phyloP scores from a whole-genome alignment of 345 rosid species.

The Populus davidiana region DNA sequence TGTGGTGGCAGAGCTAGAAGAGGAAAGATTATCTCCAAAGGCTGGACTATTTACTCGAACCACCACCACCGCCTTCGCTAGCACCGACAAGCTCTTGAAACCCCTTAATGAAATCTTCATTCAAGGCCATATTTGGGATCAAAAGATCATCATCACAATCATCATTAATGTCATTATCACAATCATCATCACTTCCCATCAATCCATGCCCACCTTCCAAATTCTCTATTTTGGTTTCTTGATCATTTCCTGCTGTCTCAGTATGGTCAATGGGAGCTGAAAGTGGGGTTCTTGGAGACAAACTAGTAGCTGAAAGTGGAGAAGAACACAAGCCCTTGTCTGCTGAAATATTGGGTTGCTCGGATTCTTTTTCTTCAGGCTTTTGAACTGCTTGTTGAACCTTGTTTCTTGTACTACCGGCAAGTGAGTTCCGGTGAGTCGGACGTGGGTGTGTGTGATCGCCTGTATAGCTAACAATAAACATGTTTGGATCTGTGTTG shows the following conservation, averaged over 20 bases:
- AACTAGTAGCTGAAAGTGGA: conserved; percentile 26
- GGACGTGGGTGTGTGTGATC: conserved; percentile 91
- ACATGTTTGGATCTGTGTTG: conserved; percentile 54
- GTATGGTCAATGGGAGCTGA: conserved; percentile 33
- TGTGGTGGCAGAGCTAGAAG: conserved; percentile 27
- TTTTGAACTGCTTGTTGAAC: conserved; percentile 28
- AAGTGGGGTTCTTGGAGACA: conserved; percentile 56
- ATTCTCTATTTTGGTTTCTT: neutral
- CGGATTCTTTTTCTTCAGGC: conserved; percentile 14
- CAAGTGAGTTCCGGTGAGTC: conserved; percentile 85
- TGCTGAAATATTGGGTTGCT: neutral
- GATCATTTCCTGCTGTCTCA: neutral
- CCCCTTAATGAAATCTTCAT: conserved; percentile 46
- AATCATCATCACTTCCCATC: conserved; percentile 15
- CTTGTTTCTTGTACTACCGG: conserved; percentile 77
- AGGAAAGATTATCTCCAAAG: conserved; percentile 31
- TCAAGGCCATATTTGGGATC: conserved; percentile 53
- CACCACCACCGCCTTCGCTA: neutral
- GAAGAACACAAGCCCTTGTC: conserved; percentile 15
- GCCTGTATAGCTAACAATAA: conserved; percentile 72
- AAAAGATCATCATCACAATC: conserved; percentile 47
- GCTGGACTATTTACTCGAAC: conserved; percentile 7
- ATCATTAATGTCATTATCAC: conserved; percentile 5
- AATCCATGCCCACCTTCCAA: conserved; percentile 5
- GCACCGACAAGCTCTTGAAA: conserved; percentile 21